Evolutionary conservation across 1,284 basidiomycete genomes (phyloP).

Genomic region (Apiotrichum laibachii): DNA sequence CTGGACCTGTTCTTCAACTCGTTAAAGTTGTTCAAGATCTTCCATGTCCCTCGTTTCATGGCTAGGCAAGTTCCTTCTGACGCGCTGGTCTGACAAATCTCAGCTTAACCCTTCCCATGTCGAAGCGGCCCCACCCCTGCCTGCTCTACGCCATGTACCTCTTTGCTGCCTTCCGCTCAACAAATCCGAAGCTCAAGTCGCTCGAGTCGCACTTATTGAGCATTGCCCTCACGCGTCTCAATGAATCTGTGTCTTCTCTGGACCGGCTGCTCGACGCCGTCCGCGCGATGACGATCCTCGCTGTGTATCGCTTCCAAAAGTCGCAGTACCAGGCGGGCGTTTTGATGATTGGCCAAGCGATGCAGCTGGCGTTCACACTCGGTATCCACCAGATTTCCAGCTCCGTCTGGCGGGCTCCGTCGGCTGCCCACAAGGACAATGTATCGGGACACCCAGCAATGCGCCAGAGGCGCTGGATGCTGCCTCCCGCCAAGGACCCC

Average conservation of each 20-base stretch:
- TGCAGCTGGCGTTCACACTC: slow-evolving; percentile 47
- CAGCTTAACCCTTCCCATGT: slow-evolving; percentile 31
- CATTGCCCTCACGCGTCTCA: slow-evolving; percentile 32
- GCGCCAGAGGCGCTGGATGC: slow-evolving; percentile 30
- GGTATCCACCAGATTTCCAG: slow-evolving; percentile 42
- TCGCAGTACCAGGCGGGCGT: slow-evolving; percentile 40
- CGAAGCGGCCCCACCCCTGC: slow-evolving; percentile 42
- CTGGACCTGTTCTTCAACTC: slow-evolving; percentile 39
- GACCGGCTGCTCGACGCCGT: slow-evolving; percentile 40
- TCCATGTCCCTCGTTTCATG: slow-evolving; percentile 43
- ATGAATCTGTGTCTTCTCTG: slow-evolving; percentile 27
- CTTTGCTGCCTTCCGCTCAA: slow-evolving; percentile 33
- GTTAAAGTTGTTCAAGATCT: slow-evolving; percentile 33
- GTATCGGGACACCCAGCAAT: slow-evolving; percentile 24
- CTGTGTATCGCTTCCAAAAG: slow-evolving; percentile 38
- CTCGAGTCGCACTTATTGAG: slow-evolving; percentile 40
- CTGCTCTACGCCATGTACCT: slow-evolving; percentile 46
- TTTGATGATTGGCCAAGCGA: slow-evolving; percentile 43
- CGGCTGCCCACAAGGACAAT: slow-evolving; percentile 2
- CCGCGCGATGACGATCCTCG: slow-evolving; percentile 37
- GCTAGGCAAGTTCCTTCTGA: slow-evolving; percentile 26
- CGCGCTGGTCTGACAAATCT: background rate
- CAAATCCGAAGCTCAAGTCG: slow-evolving; percentile 28
- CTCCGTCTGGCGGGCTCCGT: slow-evolving; percentile 28
- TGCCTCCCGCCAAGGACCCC: slow-evolving; percentile 35